phyloP scores from a whole-genome alignment of 768 basidiomycete genomes.

The Psilocybe tampanensis region DNA sequence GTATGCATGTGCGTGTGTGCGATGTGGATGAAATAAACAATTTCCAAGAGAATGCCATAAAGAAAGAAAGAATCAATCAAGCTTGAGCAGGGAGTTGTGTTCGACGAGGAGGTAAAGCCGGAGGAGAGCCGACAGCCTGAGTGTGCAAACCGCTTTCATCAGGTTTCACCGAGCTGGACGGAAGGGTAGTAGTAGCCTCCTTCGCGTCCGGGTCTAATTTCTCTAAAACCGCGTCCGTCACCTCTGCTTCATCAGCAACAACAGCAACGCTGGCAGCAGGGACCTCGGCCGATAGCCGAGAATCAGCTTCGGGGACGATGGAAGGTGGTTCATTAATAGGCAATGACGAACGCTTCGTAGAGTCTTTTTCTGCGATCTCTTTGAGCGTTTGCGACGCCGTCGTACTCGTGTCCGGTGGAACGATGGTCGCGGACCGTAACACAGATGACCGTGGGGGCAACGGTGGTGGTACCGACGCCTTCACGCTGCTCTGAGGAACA shows the following conservation, averaged over 20 bases:
- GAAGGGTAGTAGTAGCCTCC: neutral
- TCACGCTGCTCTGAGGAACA: slow-evolving; percentile 11
- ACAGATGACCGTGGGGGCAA: slow-evolving; percentile 47
- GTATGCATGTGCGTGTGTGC: too few relatives aligned
- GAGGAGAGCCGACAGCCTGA: slow-evolving; percentile 19
- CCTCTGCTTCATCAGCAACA: neutral
- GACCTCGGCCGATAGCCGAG: neutral
- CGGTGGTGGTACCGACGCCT: slow-evolving; percentile 40
- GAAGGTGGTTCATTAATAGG: slow-evolving; percentile 5
- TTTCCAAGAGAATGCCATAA: too few relatives aligned
- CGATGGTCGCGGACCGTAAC: slow-evolving; percentile 18
- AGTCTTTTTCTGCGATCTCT: slow-evolving; percentile 54
- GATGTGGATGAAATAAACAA: too few relatives aligned
- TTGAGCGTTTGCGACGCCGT: slow-evolving; percentile 59
- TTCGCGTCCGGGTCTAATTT: neutral
- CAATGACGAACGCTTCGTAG: slow-evolving; percentile 15
- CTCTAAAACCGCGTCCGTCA: slow-evolving; percentile 1
- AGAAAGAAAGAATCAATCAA: neutral
- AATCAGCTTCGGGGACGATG: neutral
- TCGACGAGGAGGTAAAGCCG: slow-evolving; percentile 31
- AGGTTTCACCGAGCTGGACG: slow-evolving; percentile 9
- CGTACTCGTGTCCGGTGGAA: slow-evolving; percentile 20
- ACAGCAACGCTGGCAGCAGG: too few relatives aligned
- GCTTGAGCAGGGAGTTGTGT: slow-evolving; percentile 22
- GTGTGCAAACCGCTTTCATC: slow-evolving; percentile 1